Evolutionary conservation across 2,329 filamentous ascomycete species (phyloP), one percentile per base, ranked within the genome.

Genomic region (Cercospora citrullina): DNA sequence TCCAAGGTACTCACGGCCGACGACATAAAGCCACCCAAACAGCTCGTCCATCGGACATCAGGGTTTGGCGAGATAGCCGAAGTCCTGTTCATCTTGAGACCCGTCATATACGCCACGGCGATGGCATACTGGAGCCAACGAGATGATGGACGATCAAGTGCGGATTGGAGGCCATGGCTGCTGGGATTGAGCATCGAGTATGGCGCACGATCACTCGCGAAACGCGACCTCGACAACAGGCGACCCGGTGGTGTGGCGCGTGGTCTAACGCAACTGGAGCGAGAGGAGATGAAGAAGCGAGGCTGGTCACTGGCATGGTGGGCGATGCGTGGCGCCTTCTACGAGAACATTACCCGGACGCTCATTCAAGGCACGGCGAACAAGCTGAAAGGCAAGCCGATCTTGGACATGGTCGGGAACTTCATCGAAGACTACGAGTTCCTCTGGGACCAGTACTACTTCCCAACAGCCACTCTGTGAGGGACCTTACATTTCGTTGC

Each of bases 361-460:
- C 86, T 86, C 82, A 82, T 90, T 64, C 92, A 91, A 80, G 87
- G 88, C 4, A 80, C 94, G 14, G 89, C 94, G 7, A 84, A 84
- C 31, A 90, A 89, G 75, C 86, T 97, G 72, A 89, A 84, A 76
- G 84, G 88, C 72, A 90, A 90, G 76, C 89, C 91, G 63, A 84
- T 97, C 79, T 87, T 96, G 58, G 89, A 91, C 72, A 87, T 99
- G 77, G 84, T 97, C 26, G 91, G 90, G 8, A 92, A 91, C 66
- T 90, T 99, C 57, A 81, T 98, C 71, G 93, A 97, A 78, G 95
- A 99, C 79, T 99, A 99, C 78, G 92, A 97, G 80, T 98, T 96
- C 79, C 84, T 99, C 33, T 99, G 95, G 95, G 93, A 97, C 81
- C 94, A 96, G 75, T 98, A 97, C 80, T 96, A 98, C 81, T 99